Evolutionary conservation across 257 asterid genomes (phyloP).

Genomic region (Sherardia arvensis): DNA sequence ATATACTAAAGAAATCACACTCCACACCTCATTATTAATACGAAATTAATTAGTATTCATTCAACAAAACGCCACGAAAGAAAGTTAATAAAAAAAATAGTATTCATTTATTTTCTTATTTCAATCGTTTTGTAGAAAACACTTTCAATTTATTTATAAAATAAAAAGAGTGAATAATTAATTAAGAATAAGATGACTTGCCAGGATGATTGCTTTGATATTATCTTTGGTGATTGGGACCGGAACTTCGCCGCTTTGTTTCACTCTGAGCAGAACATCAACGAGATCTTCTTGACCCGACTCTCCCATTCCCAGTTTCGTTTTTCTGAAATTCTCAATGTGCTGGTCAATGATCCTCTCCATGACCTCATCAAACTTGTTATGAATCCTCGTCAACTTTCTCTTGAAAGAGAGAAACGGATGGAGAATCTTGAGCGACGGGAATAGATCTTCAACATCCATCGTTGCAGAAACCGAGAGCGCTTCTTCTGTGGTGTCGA

Average conservation of each 20-base stretch:
- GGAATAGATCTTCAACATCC: background rate
- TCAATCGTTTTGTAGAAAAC: too few species aligned
- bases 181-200: background rate
- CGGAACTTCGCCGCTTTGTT: background rate
- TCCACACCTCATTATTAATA: too few species aligned
- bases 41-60: too few species aligned
- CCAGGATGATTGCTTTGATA: slow-evolving; percentile 5
- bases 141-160: too few species aligned
- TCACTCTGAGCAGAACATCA: background rate
- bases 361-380: background rate
- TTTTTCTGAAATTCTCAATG: background rate
- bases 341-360: background rate
- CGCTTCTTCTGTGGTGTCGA: background rate
- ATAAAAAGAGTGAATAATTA: too few species aligned
- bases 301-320: background rate
- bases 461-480: background rate
- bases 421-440: background rate
- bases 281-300: background rate
- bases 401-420: background rate
- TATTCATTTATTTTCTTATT: too few species aligned
- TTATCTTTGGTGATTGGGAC: background rate
- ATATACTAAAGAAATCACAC: too few species aligned
- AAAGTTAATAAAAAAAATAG: too few species aligned
- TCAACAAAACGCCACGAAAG: too few species aligned
- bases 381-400: background rate